These are phyloP conservation scores for Neonectria coccinea DNA, from an alignment of 2,329 filamentous ascomycete species.

Conservation along the genomic window DNA sequence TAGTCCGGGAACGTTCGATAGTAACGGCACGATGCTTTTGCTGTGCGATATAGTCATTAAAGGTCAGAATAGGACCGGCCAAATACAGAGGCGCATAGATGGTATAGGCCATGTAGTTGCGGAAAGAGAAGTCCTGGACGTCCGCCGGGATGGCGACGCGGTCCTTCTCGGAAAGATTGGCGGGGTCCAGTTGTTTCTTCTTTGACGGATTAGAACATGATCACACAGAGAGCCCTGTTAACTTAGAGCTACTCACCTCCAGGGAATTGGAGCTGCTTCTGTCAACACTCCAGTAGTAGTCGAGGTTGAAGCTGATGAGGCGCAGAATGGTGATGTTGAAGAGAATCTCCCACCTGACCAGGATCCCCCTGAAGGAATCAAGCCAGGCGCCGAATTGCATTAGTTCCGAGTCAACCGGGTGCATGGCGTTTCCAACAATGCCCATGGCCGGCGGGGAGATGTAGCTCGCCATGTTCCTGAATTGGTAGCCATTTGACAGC, in stretches of 20 bases:
- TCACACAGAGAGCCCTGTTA: neutral
- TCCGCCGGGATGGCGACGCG: constrained; percentile 82
- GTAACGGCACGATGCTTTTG: constrained; percentile 78
- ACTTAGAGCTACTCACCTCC: constrained; percentile 74
- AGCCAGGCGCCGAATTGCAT: constrained; percentile 76
- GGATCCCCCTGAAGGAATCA: constrained; percentile 84
- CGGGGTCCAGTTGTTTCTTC: constrained; percentile 96
- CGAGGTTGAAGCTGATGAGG: constrained; percentile 95
- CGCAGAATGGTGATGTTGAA: constrained; percentile 96
- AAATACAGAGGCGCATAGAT: constrained; percentile 95
- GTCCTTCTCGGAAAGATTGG: constrained; percentile 88
- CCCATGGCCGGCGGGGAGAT: constrained; percentile 54
- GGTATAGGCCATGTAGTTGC: constrained; percentile 89
- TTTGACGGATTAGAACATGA: constrained; percentile 74
- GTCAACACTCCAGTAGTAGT: constrained; percentile 92
- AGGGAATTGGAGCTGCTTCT: constrained; percentile 72
- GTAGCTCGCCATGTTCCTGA: constrained; percentile 70
- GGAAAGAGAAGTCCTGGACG: constrained; percentile 77
- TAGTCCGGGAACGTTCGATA: constrained; percentile 76
- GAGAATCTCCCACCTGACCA: constrained; percentile 93
- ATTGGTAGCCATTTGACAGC: constrained; percentile 80
- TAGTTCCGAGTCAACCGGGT: constrained; percentile 54
- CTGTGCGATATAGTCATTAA: constrained; percentile 97
- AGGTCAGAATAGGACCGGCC: constrained; percentile 92
- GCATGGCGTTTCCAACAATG: constrained; percentile 43